Conservation (phyloP, 148 eudicot genomes). For the Heliosperma pusillum region DNA sequence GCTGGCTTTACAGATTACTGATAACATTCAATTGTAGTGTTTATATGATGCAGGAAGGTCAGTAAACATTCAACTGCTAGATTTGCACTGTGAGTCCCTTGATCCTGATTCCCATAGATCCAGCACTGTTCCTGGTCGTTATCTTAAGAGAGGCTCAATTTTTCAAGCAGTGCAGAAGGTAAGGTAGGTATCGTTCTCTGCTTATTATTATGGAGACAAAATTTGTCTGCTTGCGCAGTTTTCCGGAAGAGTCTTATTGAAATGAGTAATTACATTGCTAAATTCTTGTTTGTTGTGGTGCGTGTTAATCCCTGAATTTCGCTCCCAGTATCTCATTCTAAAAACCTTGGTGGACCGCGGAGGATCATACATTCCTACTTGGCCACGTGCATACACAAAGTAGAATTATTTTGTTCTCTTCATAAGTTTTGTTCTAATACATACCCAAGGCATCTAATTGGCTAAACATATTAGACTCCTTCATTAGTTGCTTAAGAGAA, state of each 20-base stretch:
- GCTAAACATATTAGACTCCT: neutral
- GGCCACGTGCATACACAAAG: neutral
- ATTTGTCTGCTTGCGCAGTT: neutral
- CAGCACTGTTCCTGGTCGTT: constrained; percentile 26
- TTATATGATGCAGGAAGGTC: constrained; percentile 68
- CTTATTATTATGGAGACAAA: neutral
- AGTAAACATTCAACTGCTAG: constrained; percentile 52
- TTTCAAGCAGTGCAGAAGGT: constrained; percentile 47
- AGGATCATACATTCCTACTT: neutral
- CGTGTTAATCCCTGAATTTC: neutral
- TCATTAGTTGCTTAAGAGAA: neutral
- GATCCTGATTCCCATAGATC: constrained; percentile 47
- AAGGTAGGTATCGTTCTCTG: constrained; percentile 49
- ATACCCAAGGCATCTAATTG: neutral
- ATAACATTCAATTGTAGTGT: constrained; percentile 54
- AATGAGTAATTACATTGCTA: neutral
- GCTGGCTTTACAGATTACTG: constrained; percentile 11
- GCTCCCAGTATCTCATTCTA: neutral
- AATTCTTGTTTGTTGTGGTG: neutral
- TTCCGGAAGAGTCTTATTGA: neutral
- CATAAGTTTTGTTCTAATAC: neutral
- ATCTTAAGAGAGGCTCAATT: constrained; percentile 34
- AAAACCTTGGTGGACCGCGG: neutral
- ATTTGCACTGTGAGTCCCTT: constrained; percentile 70
- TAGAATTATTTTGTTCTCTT: neutral